Evolutionary conservation across 257 asterid genomes (phyloP), one percentile per base, ranked within the genome.

Genomic region (Paraleonurus japonicus): DNA sequence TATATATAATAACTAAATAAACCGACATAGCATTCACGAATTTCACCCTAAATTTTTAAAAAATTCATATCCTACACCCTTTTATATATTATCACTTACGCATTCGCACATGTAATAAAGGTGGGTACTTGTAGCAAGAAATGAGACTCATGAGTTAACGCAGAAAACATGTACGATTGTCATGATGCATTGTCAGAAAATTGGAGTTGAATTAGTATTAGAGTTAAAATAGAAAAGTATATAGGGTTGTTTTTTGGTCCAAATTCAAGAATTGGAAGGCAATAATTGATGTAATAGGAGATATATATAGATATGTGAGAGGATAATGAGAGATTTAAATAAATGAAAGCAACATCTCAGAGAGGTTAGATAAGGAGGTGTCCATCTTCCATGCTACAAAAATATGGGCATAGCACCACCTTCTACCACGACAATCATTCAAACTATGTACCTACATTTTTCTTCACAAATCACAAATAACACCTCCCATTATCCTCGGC

Each of bases 281-380:
- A 72, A 78, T 78, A 72, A 78, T 78, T 78, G 79, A 35, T 60
- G 54, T 7, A n/a, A 22, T 45, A 27, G 54, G 67, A 41, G 69
- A 57, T 17, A 10, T 45, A 58, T 67, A 77, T 45, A 78, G 23
- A 55, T 30, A 61, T 59, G 9, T 35, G 65, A 71, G 70, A 66
- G 37, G 60, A 59, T 60, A 17, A 48, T 45, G 45, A 47, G 57
- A 51, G 30, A 75, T 58, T 35, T 43, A 41, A 57, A 17, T 66
- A 19, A 4, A 0, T 73, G 82, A 78, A 73, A 78, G 76, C 70
- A 61, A 73, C 82, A 20, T 23, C 28, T 61, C 76, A 23, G 0
- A 10, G 32, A 7, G 57, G 43, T 12, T 53, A 54, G 58, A 61
- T 62, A 68, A 73, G 37, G 48, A 67, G 61, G 69, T 61, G 75